Conservation (phyloP, 768 basidiomycete species). For the Podaxis sp. region DNA sequence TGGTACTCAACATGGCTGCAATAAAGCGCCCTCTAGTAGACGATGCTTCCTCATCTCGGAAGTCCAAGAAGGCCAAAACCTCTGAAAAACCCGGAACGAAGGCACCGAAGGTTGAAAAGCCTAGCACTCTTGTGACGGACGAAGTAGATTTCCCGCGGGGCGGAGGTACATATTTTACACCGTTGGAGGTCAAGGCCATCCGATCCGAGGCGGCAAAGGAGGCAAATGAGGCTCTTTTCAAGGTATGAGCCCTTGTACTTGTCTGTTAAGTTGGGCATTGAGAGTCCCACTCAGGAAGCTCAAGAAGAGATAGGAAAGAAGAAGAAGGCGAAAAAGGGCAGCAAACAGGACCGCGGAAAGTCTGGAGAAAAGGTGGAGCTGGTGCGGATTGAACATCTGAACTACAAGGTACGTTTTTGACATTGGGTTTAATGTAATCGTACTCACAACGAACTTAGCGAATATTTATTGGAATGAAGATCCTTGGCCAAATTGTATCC, state of each 20-base stretch:
- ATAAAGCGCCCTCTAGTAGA: slow-evolving; percentile 66
- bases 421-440: background rate
- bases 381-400: slow-evolving; percentile 84
- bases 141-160: slow-evolving; percentile 96
- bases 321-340: slow-evolving; percentile 41
- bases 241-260: slow-evolving; percentile 35
- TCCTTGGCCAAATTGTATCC: slow-evolving; percentile 82
- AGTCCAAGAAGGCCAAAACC: slow-evolving; percentile 60
- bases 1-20: slow-evolving; percentile 33
- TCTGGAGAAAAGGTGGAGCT: slow-evolving; percentile 40
- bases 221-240: slow-evolving; percentile 75
- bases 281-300: slow-evolving; percentile 6
- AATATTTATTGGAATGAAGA: slow-evolving; percentile 76
- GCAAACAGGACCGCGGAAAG: slow-evolving; percentile 39
- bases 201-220: slow-evolving; percentile 83
- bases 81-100: slow-evolving; percentile 17
- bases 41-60: slow-evolving; percentile 41
- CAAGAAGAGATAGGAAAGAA: slow-evolving; percentile 38
- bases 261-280: background rate
- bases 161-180: slow-evolving; percentile 85
- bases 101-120: slow-evolving; percentile 20
- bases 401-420: slow-evolving; percentile 69
- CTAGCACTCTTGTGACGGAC: slow-evolving; percentile 34
- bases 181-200: slow-evolving; percentile 82
- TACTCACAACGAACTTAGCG: slow-evolving; percentile 43